Base-by-base conservation (phyloP, 2,329 filamentous ascomycete genomes). In the Xylaria hypoxylon region DNA sequence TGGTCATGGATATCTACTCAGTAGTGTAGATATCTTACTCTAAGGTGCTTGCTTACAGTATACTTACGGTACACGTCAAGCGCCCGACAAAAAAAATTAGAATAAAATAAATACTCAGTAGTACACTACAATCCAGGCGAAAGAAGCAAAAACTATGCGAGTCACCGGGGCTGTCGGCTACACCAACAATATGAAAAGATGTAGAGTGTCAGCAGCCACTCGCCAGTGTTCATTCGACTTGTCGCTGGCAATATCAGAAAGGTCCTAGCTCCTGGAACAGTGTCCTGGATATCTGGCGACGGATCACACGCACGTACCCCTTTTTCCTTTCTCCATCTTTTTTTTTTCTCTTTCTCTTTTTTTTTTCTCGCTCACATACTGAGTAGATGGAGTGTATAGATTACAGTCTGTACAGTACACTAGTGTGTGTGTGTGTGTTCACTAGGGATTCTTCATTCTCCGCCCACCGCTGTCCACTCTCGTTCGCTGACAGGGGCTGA, bases 121-220 rank as follows among this genome's bases (percentile, higher is more conserved):
- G 35, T 38, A 15, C 10, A 15, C 33, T 28, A 19, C 33, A 55
- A 47, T 51, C 38, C 28, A 42, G 56, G 53, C 58, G 70, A 71
- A 67, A 74, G 64, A 65, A 68, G 67, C 56, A 72, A 70, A 74
- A 15, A 74, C 68, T 64, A 76, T 76, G 74, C 76, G 75, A 78
- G 76, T 78, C 76, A 78, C 76, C 75, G 73, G 74, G 69, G 22
- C 69, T 68, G 71, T 72, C 65, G 69, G 72, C 72, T 73, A 58
- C 60, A 68, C 71, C 69, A 74, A 73, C 64, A 67, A 74, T 70
- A 74, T 69, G 71, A 74, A 61, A 61, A 72, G 62, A 72, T 70
- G 70, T 72, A 72, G 73, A 70, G 69, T 57, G 72, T 74, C 72
- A 73, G 74, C 72, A 75, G 72, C 68, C 70, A 73, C 69, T 62